Conservation (phyloP, 2,329 filamentous ascomycete species). For the Pseudomassariella vexata region DNA sequence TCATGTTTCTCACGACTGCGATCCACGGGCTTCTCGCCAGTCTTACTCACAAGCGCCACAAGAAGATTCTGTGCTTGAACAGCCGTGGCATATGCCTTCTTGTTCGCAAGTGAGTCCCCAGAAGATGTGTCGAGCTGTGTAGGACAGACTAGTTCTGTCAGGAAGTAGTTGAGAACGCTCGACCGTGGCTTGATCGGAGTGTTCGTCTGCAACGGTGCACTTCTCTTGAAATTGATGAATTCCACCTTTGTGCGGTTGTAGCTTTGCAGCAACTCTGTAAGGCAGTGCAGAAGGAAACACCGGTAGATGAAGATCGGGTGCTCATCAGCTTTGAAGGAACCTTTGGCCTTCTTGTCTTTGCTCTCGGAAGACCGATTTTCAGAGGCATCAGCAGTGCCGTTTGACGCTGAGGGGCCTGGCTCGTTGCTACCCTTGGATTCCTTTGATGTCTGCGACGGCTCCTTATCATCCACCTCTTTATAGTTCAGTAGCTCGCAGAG, state of each 20-base stretch:
- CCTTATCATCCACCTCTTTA: slow-evolving; percentile 85
- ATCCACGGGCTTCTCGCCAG: slow-evolving; percentile 65
- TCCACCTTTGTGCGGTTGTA: slow-evolving; percentile 96
- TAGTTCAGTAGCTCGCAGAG: slow-evolving; percentile 89
- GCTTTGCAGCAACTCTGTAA: slow-evolving; percentile 83
- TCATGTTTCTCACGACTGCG: slow-evolving; percentile 53
- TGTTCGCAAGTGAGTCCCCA: slow-evolving; percentile 69
- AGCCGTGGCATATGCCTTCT: slow-evolving; percentile 82
- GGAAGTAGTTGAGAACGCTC: slow-evolving; percentile 86
- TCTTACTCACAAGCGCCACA: slow-evolving; percentile 82
- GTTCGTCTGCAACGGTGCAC: slow-evolving; percentile 72
- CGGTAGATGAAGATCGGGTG: slow-evolving; percentile 96
- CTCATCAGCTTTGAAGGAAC: slow-evolving; percentile 81
- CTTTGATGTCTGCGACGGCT: slow-evolving; percentile 40
- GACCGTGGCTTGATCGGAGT: slow-evolving; percentile 94
- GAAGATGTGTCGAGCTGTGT: slow-evolving; percentile 60
- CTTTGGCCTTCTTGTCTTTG: slow-evolving; percentile 63
- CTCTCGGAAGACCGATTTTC: slow-evolving; percentile 27
- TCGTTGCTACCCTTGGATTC: slow-evolving; percentile 31
- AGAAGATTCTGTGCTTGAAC: slow-evolving; percentile 81
- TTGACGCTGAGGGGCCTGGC: slow-evolving; percentile 26
- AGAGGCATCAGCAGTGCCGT: slow-evolving; percentile 16
- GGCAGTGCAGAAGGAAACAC: slow-evolving; percentile 87
- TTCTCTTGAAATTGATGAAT: slow-evolving; percentile 98
- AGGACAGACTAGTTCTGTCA: slow-evolving; percentile 67